A percentile compares a stretch with the other conserved stretches of the same genome.
Conservation (phyloP, 257 asterid species). For the Solanum paucissectum region DNA sequence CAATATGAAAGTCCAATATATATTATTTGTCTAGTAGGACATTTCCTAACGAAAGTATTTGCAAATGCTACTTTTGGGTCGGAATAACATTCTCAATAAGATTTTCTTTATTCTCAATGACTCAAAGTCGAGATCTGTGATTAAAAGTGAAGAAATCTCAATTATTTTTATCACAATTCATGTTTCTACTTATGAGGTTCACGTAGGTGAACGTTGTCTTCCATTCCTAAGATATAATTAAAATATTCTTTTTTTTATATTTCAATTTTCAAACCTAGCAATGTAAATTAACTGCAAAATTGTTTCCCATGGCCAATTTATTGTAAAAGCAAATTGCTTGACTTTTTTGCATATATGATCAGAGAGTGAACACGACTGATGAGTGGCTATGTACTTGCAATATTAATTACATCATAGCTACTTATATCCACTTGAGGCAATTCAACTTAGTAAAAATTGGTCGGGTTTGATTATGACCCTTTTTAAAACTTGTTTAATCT, state of each 20-base stretch:
- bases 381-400: neutral
- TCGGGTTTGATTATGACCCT: accelerated
- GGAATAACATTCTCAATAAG: neutral
- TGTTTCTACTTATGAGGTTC: neutral
- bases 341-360: neutral
- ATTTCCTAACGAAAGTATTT: neutral
- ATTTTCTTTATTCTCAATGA: neutral
- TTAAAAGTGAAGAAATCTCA: neutral
- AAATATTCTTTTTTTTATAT: neutral
- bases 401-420: neutral
- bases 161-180: neutral
- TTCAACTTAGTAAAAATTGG: neutral
- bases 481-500: neutral
- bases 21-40: neutral
- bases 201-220: neutral
- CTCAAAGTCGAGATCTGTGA: neutral
- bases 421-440: neutral
- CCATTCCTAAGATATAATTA: neutral
- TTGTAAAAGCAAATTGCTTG: neutral
- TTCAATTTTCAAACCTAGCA: neutral
- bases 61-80: neutral
- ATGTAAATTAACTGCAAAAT: neutral
- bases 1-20: neutral
- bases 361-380: neutral
- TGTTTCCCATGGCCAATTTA: neutral